Evolutionary conservation across 352 stramenopile species (phyloP).

Genomic region (Phytophthora ohioensis): DNA sequence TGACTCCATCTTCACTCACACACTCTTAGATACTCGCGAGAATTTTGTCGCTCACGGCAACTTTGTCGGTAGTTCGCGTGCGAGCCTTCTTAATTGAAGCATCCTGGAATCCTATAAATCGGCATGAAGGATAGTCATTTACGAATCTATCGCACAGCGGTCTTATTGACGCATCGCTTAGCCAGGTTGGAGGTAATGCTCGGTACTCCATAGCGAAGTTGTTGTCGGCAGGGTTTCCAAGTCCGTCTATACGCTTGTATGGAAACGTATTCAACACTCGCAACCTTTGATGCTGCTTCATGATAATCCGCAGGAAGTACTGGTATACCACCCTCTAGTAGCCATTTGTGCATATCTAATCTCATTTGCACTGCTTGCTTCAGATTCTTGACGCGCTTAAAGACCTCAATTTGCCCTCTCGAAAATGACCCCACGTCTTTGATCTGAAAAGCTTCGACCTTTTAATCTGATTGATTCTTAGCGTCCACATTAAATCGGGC

Average conservation of each 20-base stretch:
- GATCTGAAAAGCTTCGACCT: neutral
- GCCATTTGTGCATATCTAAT: conserved; percentile 5
- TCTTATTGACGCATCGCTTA: conserved; percentile 6
- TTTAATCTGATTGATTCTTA: neutral
- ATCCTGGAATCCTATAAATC: neutral
- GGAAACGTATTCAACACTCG: neutral
- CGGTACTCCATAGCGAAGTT: neutral
- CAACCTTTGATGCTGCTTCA: neutral
- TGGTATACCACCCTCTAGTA: neutral
- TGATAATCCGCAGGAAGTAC: neutral
- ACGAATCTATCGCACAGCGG: conserved; percentile 3
- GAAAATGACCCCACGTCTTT: conserved; percentile 16
- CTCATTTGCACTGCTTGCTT: neutral
- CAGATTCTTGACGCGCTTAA: conserved; percentile 3
- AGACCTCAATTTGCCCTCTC: conserved; percentile 18
- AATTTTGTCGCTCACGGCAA: neutral
- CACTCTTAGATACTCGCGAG: too few relatives aligned
- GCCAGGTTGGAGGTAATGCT: conserved; percentile 2
- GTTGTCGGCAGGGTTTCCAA: neutral
- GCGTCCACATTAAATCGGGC: neutral
- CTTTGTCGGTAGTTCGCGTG: neutral
- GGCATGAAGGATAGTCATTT: neutral
- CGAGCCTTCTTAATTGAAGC: neutral
- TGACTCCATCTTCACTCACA: too few relatives aligned
- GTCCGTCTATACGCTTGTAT: neutral